Evolutionary conservation across 495 filamentous ascomycete genomes (phyloP).

Genomic region (Lophium mytilinum): DNA sequence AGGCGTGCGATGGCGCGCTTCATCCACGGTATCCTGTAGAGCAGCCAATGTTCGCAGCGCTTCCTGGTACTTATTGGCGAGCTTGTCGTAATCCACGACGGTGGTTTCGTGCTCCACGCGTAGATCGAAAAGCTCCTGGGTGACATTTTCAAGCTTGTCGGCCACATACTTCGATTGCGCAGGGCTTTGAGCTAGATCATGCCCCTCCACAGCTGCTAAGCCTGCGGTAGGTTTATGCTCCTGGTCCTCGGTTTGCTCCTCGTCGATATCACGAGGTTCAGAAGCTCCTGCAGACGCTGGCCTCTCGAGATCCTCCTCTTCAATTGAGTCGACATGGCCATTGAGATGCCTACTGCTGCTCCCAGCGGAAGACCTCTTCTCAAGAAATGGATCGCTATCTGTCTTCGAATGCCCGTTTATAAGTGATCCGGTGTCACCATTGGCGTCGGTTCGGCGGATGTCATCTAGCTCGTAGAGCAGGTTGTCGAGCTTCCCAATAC

Average conservation of each 20-base stretch:
- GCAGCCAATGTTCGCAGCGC: conserved; percentile 72
- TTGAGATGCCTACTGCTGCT: conserved; percentile 16
- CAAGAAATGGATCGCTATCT: conserved; percentile 25
- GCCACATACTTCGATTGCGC: conserved; percentile 78
- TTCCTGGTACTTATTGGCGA: conserved; percentile 85
- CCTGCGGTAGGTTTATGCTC: conserved; percentile 5
- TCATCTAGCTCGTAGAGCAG: conserved; percentile 84
- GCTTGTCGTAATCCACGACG: conserved; percentile 67
- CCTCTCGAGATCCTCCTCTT: conserved; percentile 17
- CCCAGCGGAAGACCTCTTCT: conserved; percentile 19
- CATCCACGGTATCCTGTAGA: conserved; percentile 79
- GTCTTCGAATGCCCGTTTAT: conserved; percentile 30
- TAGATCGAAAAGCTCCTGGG: conserved; percentile 86
- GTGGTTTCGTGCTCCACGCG: conserved; percentile 83
- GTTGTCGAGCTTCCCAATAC: conserved; percentile 87
- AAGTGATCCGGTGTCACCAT: conserved; percentile 18
- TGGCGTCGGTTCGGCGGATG: conserved; percentile 55
- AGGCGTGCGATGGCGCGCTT: conserved; percentile 56
- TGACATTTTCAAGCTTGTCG: conserved; percentile 87
- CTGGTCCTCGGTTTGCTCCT: conserved; percentile 22
- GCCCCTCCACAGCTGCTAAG: conserved; percentile 32
- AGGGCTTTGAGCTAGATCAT: conserved; percentile 47
- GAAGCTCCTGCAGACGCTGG: conserved; percentile 16
- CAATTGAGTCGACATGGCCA: conserved; percentile 19
- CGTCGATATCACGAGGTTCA: conserved; percentile 5